phyloP scores from a whole-genome alignment of 192 early-diverging fungal genomes.

The Linnemannia exigua region DNA sequence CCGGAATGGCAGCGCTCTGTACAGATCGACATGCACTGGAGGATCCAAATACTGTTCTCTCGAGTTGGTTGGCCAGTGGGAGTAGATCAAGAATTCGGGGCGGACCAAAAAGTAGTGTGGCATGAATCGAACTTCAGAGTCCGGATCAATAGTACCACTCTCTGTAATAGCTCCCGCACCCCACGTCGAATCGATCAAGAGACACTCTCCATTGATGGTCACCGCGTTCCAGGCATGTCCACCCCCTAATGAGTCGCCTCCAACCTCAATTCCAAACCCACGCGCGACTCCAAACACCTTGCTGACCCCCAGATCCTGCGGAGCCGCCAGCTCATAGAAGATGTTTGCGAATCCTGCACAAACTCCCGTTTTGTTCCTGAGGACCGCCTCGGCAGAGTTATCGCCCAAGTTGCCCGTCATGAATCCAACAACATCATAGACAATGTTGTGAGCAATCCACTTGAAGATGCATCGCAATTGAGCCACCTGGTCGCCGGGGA shows the following conservation, averaged over 20 bases:
- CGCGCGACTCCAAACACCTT: constrained; percentile 61
- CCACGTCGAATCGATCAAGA: constrained; percentile 72
- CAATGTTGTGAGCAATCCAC: constrained; percentile 66
- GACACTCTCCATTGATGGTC: constrained; percentile 59
- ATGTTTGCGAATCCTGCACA: constrained; percentile 70
- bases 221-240: constrained; percentile 71
- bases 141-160: constrained; percentile 20
- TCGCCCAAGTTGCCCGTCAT: constrained; percentile 25
- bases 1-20: constrained; percentile 10
- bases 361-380: constrained; percentile 57
- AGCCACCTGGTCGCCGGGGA: constrained; percentile 49
- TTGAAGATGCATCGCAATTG: constrained; percentile 65
- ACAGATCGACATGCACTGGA: constrained; percentile 39
- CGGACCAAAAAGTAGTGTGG: constrained; percentile 64
- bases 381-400: constrained; percentile 44
- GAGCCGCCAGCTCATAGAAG: constrained; percentile 59
- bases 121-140: constrained; percentile 31
- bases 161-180: constrained; percentile 51
- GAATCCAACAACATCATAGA: constrained; percentile 61
- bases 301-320: constrained; percentile 46
- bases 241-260: constrained; percentile 24
- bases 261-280: constrained; percentile 51
- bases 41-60: constrained; percentile 62
- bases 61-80: constrained; percentile 61
- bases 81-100: constrained; percentile 63